Evolutionary conservation across 1,284 basidiomycete species (phyloP).

Genomic region (Ceratobasidium sp.): DNA sequence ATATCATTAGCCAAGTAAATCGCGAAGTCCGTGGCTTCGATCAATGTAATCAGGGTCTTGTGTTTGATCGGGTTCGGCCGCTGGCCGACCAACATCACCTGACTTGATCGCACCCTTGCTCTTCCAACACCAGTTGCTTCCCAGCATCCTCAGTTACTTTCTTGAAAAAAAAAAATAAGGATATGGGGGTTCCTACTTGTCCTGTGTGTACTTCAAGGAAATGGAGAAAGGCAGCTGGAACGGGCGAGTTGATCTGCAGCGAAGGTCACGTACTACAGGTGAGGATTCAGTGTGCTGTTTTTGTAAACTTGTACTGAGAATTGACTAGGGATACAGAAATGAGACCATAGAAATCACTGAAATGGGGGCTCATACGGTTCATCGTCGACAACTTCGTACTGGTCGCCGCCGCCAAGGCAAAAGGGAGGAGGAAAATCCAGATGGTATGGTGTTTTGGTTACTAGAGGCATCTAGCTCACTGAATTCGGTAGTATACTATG

Average conservation of each 20-base stretch:
- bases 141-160: too few species aligned
- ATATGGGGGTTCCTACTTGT: constrained; percentile 53
- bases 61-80: neutral
- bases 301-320: neutral
- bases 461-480: neutral
- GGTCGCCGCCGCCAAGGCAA: constrained; percentile 53
- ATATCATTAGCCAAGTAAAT: constrained; percentile 53
- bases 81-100: constrained; percentile 7
- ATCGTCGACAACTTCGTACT: constrained; percentile 55
- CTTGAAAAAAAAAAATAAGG: too few species aligned
- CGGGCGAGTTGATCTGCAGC: constrained; percentile 73
- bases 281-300: constrained; percentile 42
- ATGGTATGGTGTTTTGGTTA: constrained; percentile 45
- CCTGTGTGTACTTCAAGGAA: constrained; percentile 73
- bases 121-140: neutral
- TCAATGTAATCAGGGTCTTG: neutral
- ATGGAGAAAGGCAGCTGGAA: constrained; percentile 78
- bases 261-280: constrained; percentile 83
- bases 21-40: neutral
- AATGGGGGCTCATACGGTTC: constrained; percentile 62
- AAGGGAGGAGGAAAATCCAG: constrained; percentile 58
- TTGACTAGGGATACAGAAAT: constrained; percentile 69
- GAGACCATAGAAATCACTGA: constrained; percentile 69
- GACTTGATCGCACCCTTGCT: neutral
- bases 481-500: constrained; percentile 71